Evolutionary conservation across 306 rosid genomes (phyloP).

Genomic region (Geum urbanum): DNA sequence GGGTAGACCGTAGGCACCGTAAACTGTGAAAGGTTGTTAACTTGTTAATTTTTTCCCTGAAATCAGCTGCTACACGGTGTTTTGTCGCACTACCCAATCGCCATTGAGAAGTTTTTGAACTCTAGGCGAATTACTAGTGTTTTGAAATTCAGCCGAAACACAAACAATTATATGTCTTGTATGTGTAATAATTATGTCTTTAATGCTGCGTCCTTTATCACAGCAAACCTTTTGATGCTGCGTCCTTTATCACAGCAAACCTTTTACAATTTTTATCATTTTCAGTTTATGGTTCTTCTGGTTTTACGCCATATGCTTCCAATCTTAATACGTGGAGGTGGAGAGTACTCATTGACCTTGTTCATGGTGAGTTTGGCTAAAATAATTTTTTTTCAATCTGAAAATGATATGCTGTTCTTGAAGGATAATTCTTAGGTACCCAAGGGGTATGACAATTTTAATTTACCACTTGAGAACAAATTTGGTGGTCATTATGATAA

Average conservation of each 20-base stretch:
- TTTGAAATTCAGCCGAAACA: not conserved
- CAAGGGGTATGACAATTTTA: too few species aligned
- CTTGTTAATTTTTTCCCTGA: not conserved
- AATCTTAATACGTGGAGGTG: constrained; percentile 45
- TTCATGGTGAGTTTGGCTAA: constrained; percentile 37
- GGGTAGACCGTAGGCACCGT: not conserved
- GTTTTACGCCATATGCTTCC: constrained; percentile 70
- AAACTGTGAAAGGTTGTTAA: not conserved
- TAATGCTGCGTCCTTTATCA: not conserved
- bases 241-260: not conserved
- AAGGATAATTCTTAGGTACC: too few species aligned
- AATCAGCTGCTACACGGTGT: not conserved
- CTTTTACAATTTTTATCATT: constrained; percentile 8
- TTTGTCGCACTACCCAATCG: not conserved
- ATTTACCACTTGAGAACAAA: too few species aligned
- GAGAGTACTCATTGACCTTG: constrained; percentile 49
- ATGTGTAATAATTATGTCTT: not conserved
- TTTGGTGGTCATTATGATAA: too few species aligned
- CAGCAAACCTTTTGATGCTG: not conserved
- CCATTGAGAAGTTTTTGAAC: not conserved
- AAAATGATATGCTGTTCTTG: constrained; percentile 1
- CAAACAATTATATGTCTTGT: not conserved
- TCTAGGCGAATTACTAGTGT: not conserved
- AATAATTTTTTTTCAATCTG: not conserved
- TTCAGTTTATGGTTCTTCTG: constrained; percentile 71